Base-by-base conservation (phyloP, 2,329 filamentous ascomycete species). In the Xylariaceae sp. region DNA sequence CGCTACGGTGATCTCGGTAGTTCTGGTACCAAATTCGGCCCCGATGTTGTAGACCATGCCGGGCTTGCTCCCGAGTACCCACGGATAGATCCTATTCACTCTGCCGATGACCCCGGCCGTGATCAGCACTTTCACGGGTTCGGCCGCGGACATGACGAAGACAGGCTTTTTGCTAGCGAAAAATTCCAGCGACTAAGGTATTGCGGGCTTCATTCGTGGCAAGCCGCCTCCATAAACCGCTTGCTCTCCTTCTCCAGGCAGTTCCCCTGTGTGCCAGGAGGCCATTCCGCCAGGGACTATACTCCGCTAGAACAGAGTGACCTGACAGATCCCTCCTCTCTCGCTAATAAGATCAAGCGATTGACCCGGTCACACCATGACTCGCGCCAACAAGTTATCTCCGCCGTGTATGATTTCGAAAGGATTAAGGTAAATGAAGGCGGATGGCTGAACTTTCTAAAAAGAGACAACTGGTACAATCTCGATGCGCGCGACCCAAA, bases 371-470 rank as follows among this genome's bases (percentile, higher is more conserved):
- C 30, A 24, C 2, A 3, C 5, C 21, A 39, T 21, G 16, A 6
- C 15, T 26, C 15, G 3, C 16, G 16, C 20, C 35, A 50, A 2
- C 36, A 35, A 6, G 46, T n/a, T 15, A 18, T 35, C 2, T 20
- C 24, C 18, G 23, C 10, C 11, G 20, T 42, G n/a, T 50, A 20
- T 21, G 29, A 23, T 2, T 11, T 9, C 6, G 27, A 36, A 11
- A 42, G 21, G 21, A 41, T 50, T 21, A 35, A 42, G 20, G 39
- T 50, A 4, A 30, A 50, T 29, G 37, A 50, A 29, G 15, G 24
- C 1, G 26, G 18, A 11, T 50, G 46, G 29, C 27, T 50, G 3
- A 42, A 11, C 10, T 42, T 33, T 27, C 42, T 50, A 6, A 26
- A 24, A 13, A 42, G 11, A 29, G 18, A 18, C 16, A 18, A 37